Conservation (phyloP, 805 yeast genomes). For the Suhomyces pyralidae region DNA sequence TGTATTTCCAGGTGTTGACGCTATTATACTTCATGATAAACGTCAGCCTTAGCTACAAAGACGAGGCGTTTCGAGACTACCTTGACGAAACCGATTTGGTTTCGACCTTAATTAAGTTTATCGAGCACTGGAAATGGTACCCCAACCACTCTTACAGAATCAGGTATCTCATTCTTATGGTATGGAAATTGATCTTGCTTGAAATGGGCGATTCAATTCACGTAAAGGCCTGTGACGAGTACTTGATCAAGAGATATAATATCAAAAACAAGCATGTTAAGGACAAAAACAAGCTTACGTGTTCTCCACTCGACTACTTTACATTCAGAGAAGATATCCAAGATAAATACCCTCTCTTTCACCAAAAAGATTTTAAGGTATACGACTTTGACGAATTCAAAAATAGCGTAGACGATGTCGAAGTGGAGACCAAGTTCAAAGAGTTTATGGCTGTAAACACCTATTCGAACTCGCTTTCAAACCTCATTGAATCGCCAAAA, state of each 20-base stretch:
- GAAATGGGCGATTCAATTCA: slow-evolving; percentile 58
- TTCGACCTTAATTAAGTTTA: slow-evolving; percentile 41
- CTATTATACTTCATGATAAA: slow-evolving; percentile 33
- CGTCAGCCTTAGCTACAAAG: slow-evolving; percentile 13
- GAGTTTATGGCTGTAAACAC: slow-evolving; percentile 39
- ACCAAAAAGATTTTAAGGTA: slow-evolving; percentile 38
- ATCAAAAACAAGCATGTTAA: slow-evolving; percentile 22
- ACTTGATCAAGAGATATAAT: slow-evolving; percentile 42
- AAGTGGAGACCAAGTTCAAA: slow-evolving; percentile 24
- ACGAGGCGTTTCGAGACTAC: slow-evolving; percentile 11
- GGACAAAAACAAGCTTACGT: slow-evolving; percentile 33
- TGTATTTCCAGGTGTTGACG: slow-evolving; percentile 30
- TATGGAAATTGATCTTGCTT: slow-evolving; percentile 53
- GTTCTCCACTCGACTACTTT: slow-evolving; percentile 84
- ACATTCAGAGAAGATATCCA: slow-evolving; percentile 72
- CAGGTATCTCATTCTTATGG: slow-evolving; percentile 52
- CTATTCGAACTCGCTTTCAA: slow-evolving; percentile 54
- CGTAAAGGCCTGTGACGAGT: slow-evolving; percentile 44
- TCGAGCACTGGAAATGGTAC: slow-evolving; percentile 69
- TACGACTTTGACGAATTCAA: slow-evolving; percentile 17
- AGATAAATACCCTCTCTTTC: slow-evolving; percentile 71
- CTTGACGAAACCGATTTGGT: slow-evolving; percentile 40
- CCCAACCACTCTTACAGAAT: slow-evolving; percentile 41
- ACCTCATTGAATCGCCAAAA: slow-evolving; percentile 56
- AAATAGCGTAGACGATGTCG: slow-evolving; percentile 29